Conservation (phyloP, 2,329 filamentous ascomycete genomes). For the Diplocarpon mali region DNA sequence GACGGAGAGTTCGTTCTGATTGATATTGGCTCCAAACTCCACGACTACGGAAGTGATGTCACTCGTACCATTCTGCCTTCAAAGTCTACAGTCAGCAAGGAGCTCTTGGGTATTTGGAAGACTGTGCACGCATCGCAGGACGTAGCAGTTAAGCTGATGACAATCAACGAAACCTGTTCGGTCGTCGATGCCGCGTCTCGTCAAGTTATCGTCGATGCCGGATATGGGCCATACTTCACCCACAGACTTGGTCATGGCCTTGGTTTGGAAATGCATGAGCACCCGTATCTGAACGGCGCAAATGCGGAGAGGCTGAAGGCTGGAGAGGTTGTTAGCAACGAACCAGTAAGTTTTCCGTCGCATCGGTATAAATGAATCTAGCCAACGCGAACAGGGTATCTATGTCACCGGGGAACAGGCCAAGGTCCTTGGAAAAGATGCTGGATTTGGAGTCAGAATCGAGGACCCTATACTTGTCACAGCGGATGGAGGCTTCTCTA, state of each 20-base stretch:
- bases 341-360: conserved; percentile 32
- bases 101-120: conserved; percentile 42
- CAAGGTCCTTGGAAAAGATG: conserved; percentile 13
- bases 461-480: conserved; percentile 50
- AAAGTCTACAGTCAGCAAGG: conserved; percentile 10
- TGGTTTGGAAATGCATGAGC: conserved; percentile 54
- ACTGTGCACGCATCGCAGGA: conserved; percentile 48
- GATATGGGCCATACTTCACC: conserved; percentile 46
- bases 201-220: conserved; percentile 34
- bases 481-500: conserved; percentile 35
- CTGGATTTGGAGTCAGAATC: conserved; percentile 50
- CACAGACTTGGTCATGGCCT: conserved; percentile 53
- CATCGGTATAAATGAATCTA: neutral
- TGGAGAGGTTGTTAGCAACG: conserved; percentile 52
- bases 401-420: conserved; percentile 36
- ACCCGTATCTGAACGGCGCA: conserved; percentile 52
- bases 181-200: conserved; percentile 49
- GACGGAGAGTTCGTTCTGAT: conserved; percentile 48
- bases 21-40: conserved; percentile 45
- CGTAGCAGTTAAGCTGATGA: conserved; percentile 40
- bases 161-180: conserved; percentile 42
- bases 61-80: conserved; percentile 41
- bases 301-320: conserved; percentile 39
- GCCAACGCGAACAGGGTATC: conserved; percentile 32
- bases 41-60: conserved; percentile 51